phyloP scores from a whole-genome alignment of 192 early-diverging fungal species.

The Irineochytrium annulatum region DNA sequence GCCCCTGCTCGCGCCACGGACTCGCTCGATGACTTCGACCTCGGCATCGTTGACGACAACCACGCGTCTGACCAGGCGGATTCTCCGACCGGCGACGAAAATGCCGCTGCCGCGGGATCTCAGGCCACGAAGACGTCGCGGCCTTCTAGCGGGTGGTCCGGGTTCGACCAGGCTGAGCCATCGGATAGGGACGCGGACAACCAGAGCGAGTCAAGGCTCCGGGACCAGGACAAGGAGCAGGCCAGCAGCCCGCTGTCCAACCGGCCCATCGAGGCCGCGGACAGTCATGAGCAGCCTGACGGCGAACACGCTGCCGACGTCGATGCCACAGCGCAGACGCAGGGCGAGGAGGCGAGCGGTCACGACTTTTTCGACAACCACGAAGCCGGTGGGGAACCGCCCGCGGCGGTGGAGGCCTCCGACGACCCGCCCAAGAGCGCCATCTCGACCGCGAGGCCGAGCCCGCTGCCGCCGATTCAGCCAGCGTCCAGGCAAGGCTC shows the following conservation, averaged over 20 bases:
- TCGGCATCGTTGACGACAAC: conserved; percentile 2
- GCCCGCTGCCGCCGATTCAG: background rate
- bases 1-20: background rate
- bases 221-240: background rate
- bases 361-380: background rate
- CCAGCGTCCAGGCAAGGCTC: background rate
- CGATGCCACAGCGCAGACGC: background rate
- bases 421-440: background rate
- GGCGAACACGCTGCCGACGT: background rate
- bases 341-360: background rate
- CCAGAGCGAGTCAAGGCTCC: background rate
- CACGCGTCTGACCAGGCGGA: background rate
- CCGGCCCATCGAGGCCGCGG: background rate
- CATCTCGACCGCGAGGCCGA: background rate
- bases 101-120: background rate
- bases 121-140: no score
- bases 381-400: no score
- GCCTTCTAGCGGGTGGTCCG: background rate
- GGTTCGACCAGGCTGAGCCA: background rate
- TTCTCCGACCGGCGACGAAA: background rate
- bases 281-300: background rate
- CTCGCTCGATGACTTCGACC: conserved; percentile 5
- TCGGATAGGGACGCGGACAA: background rate
- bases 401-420: background rate
- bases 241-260: background rate